These are phyloP conservation scores for Cercospora sesami DNA, from an alignment of 2,329 filamentous ascomycete genomes.

Conservation along the genomic window DNA sequence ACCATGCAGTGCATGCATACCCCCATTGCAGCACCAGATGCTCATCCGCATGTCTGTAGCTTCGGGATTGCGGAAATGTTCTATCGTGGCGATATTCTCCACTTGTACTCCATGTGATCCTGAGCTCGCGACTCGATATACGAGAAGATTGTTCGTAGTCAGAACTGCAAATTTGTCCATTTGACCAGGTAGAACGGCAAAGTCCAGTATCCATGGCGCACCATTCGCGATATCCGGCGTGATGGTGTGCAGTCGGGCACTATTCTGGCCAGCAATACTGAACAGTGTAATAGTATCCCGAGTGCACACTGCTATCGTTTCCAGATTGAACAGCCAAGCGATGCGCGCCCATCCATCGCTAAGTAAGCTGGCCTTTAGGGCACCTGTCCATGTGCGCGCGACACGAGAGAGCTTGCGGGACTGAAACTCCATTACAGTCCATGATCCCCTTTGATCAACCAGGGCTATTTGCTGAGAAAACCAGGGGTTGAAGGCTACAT, in stretches of 20 bases:
- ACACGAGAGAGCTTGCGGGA: constrained; percentile 22
- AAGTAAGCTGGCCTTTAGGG: constrained; percentile 34
- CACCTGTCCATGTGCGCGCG: constrained; percentile 16
- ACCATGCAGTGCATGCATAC: constrained; percentile 29
- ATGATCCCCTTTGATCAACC: constrained; percentile 64
- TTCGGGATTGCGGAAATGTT: constrained; percentile 56
- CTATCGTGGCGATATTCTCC: constrained; percentile 49
- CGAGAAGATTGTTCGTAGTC: constrained; percentile 55
- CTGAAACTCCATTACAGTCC: constrained; percentile 67
- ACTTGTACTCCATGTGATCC: constrained; percentile 24
- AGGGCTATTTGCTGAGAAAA: constrained; percentile 63
- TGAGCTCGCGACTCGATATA: constrained; percentile 32
- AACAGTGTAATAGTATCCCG: constrained; percentile 44
- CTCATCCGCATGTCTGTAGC: constrained; percentile 53
- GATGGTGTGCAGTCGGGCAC: constrained; percentile 32
- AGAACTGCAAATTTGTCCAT: constrained; percentile 59
- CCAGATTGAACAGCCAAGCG: constrained; percentile 50
- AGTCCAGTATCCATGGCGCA: constrained; percentile 58
- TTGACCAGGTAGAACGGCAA: constrained; percentile 51
- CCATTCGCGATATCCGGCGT: constrained; percentile 34
- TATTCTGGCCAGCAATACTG: constrained; percentile 33
- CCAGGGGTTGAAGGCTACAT: constrained; percentile 66
- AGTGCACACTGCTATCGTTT: constrained; percentile 56
- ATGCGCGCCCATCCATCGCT: constrained; percentile 55
- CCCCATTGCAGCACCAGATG: constrained; percentile 35